These are phyloP conservation scores for Chaetomium tenue DNA, from an alignment of 495 filamentous ascomycete genomes.

Conservation along the genomic window DNA sequence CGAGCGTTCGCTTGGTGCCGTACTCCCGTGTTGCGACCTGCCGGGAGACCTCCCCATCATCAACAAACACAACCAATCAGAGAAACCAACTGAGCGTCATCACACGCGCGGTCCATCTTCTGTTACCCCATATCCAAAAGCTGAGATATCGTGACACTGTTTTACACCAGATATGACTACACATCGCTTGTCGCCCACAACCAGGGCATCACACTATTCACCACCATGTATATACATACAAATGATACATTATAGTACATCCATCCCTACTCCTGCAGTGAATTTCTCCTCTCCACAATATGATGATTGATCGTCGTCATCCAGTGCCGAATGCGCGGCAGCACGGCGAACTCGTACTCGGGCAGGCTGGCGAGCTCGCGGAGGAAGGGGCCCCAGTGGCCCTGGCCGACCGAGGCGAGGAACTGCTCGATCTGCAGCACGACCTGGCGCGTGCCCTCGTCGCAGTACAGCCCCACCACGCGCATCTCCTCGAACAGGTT, in stretches of 20 bases:
- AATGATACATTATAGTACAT: no score
- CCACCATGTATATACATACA: no score
- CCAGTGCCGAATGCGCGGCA: constrained; percentile 30
- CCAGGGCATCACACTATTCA: not conserved
- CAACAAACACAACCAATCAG: not conserved
- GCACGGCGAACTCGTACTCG: constrained; percentile 37
- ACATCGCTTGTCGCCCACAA: not conserved
- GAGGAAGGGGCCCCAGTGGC: constrained; percentile 34
- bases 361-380: constrained; percentile 40
- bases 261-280: constrained; percentile 11
- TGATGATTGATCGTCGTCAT: constrained; percentile 20
- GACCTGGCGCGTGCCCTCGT: constrained; percentile 55
- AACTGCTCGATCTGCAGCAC: constrained; percentile 38
- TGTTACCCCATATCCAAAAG: constrained; percentile 1
- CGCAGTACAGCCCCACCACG: constrained; percentile 60
- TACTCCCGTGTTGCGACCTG: not conserved
- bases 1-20: not conserved
- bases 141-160: constrained; percentile 14
- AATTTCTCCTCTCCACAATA: constrained; percentile 24
- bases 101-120: not conserved
- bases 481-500: constrained; percentile 76
- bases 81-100: not conserved
- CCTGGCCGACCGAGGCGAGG: constrained; percentile 16
- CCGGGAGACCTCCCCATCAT: not conserved
- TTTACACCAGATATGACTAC: not conserved